Conservation (phyloP, 371 early-diverging fungal genomes). For the Mucor piriformis region DNA sequence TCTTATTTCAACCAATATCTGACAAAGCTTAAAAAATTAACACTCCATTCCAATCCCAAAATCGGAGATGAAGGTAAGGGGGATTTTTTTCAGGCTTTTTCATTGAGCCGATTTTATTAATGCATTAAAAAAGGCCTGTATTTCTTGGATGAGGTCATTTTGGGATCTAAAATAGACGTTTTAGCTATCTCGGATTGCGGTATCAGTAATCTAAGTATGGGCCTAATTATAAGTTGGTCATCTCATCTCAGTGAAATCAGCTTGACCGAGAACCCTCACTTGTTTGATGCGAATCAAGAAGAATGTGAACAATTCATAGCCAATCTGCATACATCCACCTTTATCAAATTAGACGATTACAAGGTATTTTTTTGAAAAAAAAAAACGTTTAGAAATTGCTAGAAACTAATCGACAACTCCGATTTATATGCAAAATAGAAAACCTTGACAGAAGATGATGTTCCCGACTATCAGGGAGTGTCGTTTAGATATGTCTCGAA, state of each 20-base stretch:
- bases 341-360: not conserved
- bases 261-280: slow-evolving; percentile 13
- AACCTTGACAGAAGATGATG: not conserved
- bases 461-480: no score
- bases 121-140: slow-evolving; percentile 7
- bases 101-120: not conserved
- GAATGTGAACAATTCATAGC: no score
- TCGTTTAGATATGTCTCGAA: no score
- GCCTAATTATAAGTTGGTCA: slow-evolving; percentile 9
- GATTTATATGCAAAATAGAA: not conserved
- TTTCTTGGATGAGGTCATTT: slow-evolving; percentile 1
- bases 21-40: slow-evolving; percentile 2
- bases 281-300: no score
- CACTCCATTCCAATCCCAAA: slow-evolving; percentile 13
- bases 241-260: slow-evolving; percentile 7
- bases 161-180: slow-evolving; percentile 5
- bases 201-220: not conserved
- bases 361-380: not conserved
- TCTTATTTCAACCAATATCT: not conserved
- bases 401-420: not conserved
- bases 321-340: not conserved
- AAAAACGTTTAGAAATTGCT: not conserved
- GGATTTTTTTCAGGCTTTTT: not conserved
- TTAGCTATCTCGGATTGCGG: slow-evolving; percentile 22
- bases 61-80: slow-evolving; percentile 24